Evolutionary conservation across 2,329 filamentous ascomycete genomes (phyloP), one percentile per base, ranked within the genome.

Genomic region (Fusarium albidum): DNA sequence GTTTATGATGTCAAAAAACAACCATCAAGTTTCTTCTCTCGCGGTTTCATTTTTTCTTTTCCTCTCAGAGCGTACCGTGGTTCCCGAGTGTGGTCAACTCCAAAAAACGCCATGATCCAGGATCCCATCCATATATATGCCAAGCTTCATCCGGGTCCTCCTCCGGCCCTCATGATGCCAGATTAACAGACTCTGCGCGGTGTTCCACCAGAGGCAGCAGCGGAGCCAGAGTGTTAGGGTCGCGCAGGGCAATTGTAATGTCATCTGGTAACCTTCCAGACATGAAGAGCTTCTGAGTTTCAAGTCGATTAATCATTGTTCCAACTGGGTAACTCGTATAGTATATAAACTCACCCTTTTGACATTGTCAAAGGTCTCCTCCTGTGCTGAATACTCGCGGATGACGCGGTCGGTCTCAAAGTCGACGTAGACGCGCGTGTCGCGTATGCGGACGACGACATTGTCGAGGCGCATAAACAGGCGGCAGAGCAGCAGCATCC

Each of bases 401-500:
- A 96, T 88, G 26, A 98, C 88, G 68, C 90, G 85, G 43, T 88
- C 84, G 14, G 82, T 86, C 34, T 80, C 84, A 71, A 98, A 96
- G 71, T 99, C 95, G 49, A 97, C 85, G 72, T 96, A 99, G 28
- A 99, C 81, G 57, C 95, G 82, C 1, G 94, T 98, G 70, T 99
- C 95, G 49, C 94, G 82, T 51, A 99, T 84, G 51, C 95, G 82
- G 52, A 97, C 84, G 35, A 99, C 69, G 38, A 99, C 95, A 67
- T 92, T 89, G 68, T 99, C 95, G 32, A 99, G 79, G 52, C 95
- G 83, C 88, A 99, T 91, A 74, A 96, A 99, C 70, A 97, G 88
- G 18, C 95, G 83, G 62, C 85, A 86, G 4, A 99, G 83, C 55
- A 99, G 79, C 49, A 99, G 81, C 75, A 99, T 86, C 49, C 95